Conservation (phyloP, 305 asterid genomes). For the Fraxinus nigra region DNA sequence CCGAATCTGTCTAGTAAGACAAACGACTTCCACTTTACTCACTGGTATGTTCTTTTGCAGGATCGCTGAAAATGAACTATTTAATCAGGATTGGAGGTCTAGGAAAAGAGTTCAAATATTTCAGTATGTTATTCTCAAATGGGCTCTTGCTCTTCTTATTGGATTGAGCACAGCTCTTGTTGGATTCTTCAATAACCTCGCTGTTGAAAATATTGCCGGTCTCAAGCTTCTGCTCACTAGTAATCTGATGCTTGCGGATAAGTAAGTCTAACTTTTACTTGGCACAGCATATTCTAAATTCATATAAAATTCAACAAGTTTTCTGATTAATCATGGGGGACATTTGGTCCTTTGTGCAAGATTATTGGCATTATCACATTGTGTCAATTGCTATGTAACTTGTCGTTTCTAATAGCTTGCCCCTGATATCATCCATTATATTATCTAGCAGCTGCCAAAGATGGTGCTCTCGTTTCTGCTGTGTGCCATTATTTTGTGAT, state of each 20-base stretch:
- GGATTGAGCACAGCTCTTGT: constrained; percentile 78
- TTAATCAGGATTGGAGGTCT: constrained; percentile 95
- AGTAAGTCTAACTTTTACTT: constrained; percentile 40
- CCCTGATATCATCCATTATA: neutral
- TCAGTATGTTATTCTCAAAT: constrained; percentile 80
- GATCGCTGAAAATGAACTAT: constrained; percentile 79
- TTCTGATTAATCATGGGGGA: neutral
- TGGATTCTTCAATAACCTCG: constrained; percentile 83
- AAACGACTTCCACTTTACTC: neutral
- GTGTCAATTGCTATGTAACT: neutral
- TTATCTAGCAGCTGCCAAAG: neutral
- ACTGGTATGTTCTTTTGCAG: constrained; percentile 39
- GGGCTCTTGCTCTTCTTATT: constrained; percentile 91
- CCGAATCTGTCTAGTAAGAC: neutral
- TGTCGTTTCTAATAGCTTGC: neutral
- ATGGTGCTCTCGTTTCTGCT: neutral
- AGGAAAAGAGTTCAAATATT: constrained; percentile 70
- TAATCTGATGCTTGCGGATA: constrained; percentile 62
- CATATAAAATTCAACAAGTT: neutral
- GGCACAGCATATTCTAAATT: neutral
- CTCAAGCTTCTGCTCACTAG: constrained; percentile 71
- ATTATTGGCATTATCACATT: neutral
- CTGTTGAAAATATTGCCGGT: constrained; percentile 89
- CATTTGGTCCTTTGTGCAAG: neutral
- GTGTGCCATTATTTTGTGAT: neutral